These are phyloP conservation scores for Aspergillus sp. DNA, from an alignment of 2,329 filamentous ascomycete genomes.

Conservation along the genomic window DNA sequence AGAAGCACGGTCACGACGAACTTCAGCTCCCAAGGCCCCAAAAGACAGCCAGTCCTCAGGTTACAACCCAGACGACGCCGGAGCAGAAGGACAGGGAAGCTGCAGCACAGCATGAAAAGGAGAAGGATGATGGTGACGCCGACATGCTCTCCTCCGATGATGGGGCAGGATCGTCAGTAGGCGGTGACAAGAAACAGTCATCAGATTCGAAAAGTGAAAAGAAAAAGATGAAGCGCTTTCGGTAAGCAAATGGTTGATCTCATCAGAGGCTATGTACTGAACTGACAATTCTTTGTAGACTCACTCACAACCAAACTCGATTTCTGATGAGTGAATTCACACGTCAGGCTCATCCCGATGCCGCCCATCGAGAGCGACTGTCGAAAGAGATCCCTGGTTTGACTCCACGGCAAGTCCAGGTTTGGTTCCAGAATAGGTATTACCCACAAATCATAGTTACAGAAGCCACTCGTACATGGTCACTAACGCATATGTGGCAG, in stretches of 20 bases:
- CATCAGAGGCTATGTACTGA: not conserved
- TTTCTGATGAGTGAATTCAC: slow-evolving; percentile 97
- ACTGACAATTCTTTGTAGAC: slow-evolving; percentile 52
- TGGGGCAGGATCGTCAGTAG: slow-evolving; percentile 26
- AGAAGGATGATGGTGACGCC: slow-evolving; percentile 19
- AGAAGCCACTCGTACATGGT: not conserved
- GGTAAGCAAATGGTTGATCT: slow-evolving; percentile 30
- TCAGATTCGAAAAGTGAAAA: slow-evolving; percentile 36
- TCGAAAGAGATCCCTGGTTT: slow-evolving; percentile 88
- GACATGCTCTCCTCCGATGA: slow-evolving; percentile 34
- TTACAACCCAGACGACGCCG: slow-evolving; percentile 14
- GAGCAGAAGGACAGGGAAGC: slow-evolving; percentile 12
- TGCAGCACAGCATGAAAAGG: slow-evolving; percentile 21
- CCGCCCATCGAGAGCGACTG: slow-evolving; percentile 81
- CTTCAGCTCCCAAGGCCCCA: slow-evolving; percentile 19
- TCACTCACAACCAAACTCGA: slow-evolving; percentile 95
- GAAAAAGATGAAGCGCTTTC: slow-evolving; percentile 48
- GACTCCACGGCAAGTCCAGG: slow-evolving; percentile 89
- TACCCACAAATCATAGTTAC: not conserved
- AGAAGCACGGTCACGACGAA: slow-evolving; percentile 28
- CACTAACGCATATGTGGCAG: slow-evolving; percentile 37
- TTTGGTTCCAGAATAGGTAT: slow-evolving; percentile 98
- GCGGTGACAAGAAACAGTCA: slow-evolving; percentile 32
- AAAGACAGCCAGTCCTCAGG: slow-evolving; percentile 18
- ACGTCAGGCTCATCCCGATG: slow-evolving; percentile 90